Conservation (phyloP, 805 yeast species). For the Hanseniaspora lindneri region DNA sequence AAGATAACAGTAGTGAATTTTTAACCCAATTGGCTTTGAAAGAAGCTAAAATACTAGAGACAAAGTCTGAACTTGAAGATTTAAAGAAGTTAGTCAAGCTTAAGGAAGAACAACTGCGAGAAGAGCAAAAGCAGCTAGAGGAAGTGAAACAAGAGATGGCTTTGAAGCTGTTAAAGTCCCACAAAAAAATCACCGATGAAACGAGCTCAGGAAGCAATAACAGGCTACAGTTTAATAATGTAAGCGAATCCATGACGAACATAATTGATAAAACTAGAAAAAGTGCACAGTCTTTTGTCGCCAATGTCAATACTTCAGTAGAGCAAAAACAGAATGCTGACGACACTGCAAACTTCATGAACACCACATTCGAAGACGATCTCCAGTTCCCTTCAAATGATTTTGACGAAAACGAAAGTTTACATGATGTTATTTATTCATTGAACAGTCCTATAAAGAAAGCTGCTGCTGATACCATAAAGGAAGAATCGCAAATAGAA, state of each 20-base stretch:
- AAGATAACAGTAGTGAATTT: constrained; percentile 10
- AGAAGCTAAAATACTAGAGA: constrained; percentile 55
- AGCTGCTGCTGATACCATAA: neutral
- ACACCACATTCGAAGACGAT: constrained; percentile 6
- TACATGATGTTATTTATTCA: constrained; percentile 12
- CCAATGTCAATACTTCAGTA: neutral
- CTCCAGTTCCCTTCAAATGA: constrained; percentile 4
- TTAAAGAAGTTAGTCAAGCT: constrained; percentile 36
- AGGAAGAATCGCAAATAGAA: neutral
- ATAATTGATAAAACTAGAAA: neutral
- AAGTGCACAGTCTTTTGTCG: constrained; percentile 1
- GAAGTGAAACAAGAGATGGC: constrained; percentile 29
- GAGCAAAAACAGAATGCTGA: neutral
- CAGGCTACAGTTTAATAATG: neutral
- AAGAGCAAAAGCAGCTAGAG: constrained; percentile 28
- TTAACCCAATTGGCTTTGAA: constrained; percentile 41
- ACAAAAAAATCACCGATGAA: neutral
- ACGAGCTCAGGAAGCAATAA: neutral
- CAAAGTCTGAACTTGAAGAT: constrained; percentile 43
- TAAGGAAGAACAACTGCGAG: constrained; percentile 43
- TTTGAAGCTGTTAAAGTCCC: constrained; percentile 20
- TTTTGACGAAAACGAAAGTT: neutral
- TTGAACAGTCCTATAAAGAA: constrained; percentile 13
- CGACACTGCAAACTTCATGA: constrained; percentile 1
- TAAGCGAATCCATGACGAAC: neutral